Evolutionary conservation across 805 yeast species (phyloP), one percentile per base, ranked within the genome.

Genomic region (Babjeviella inositovora): DNA sequence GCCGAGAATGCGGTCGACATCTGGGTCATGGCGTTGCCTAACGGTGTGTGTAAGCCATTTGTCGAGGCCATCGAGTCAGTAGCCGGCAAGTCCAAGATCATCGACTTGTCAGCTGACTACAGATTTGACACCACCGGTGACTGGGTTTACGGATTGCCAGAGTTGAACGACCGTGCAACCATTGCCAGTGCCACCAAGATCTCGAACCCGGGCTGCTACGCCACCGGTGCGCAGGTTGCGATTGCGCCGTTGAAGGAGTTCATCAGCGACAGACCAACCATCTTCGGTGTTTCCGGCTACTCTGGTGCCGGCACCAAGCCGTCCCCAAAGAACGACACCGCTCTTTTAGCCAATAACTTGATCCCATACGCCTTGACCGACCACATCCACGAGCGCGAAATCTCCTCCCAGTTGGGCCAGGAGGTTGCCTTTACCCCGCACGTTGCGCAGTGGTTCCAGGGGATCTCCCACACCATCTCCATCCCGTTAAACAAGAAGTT

Each of bases 231-330:
- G 8, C 97, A 90, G 57, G 52, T 84, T 13, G 85, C 93, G 8
- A 73, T 90, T 43, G 72, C 87, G 22, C 99, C 98, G 17, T 57
- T 90, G 37, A 50, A 63, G n/a, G 68, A 71, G 23, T 66, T 66
- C 39, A 57, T 71, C 19, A 51, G 56, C 8, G 90, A 90, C 17
- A 57, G 62, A 14, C 97, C 99, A 24, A 57, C 82, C 4, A 62
- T 87, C 8, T 90, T 90, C 45, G 98, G 98, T 43, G 90, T 90
- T 16, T 81, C 95, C 23, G 99, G 99, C 23, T 90, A 87, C 48
- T 90, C 98, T 8, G 99, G 99, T 29, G 98, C 98, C 7, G 99
- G 99, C 34, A 85, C 99, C 18, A 90, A 92, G 54, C 98, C 98
- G 28, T 80, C 94, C 8, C 93, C 93, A 31, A 84, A 85, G 57